Base-by-base conservation (phyloP, 257 asterid genomes). In the Linderniella brevidens region DNA sequence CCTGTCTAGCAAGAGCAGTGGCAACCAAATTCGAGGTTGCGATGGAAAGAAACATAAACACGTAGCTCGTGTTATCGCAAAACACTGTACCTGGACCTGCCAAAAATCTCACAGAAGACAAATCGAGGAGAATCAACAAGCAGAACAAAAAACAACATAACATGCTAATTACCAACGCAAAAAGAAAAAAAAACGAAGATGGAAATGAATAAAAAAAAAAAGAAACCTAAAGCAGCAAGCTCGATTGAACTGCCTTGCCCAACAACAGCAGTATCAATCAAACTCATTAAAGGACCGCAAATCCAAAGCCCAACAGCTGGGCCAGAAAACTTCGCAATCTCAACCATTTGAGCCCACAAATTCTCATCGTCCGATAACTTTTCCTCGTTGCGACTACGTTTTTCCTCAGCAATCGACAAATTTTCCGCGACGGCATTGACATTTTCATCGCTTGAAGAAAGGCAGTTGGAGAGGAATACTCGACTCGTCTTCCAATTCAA, bases 11-110 rank as follows among this genome's bases (percentile, higher is more conserved):
- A 61, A 88, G 86, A 58, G 93, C 58, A 40, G 90, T 84, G 51
- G 98, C 98, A 50, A 88, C 95, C 73, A 84, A 64, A 78, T 88
- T 88, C 41, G 97, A 88, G 55, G 95, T 88, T 58, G 94, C 95
- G 64, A 84, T 80, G 8, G 95, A 80, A 18, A 88, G 95, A 70
- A 88, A 88, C 97, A 88, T 88, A 60, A 88, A 88, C 57, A 65
- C 76, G 50, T 84, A 88, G 62, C 95, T 72, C 7, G 86, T 68
- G 59, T 88, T 50, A 46, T 88, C 94, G 52, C 93, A 78, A 53
- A 88, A 78, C 52, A 88, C 95, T 0, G 97, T 88, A 48, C 95
- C 97, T 0, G 95, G 93, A 8, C 97, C 97, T 83, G 83, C 61
- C 55, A 75, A 71, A 46, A 25, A 25, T 25, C 32, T 25, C 32